Percentiles rank a stretch among this genome's conserved stretches.
Conservation (phyloP, 2,329 filamentous ascomycete species). For the Lecanicillium sp. region DNA sequence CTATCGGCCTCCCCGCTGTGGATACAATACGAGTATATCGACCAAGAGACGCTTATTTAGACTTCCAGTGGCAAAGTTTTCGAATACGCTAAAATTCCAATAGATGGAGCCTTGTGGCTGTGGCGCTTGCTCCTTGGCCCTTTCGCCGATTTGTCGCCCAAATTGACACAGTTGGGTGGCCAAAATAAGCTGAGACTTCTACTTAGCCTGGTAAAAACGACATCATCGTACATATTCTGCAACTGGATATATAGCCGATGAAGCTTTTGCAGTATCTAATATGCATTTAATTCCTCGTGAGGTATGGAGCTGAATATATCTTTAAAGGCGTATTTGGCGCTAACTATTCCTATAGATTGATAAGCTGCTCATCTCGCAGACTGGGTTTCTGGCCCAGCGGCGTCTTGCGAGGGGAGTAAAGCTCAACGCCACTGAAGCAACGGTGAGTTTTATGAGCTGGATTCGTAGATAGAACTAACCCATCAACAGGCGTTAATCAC, state of each 20-base stretch:
- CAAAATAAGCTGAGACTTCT: not conserved
- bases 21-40: not conserved
- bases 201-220: no score
- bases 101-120: not conserved
- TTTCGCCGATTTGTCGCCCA: slow-evolving; percentile 4
- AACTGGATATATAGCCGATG: no score
- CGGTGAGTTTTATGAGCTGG: no score
- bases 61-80: no score
- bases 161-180: not conserved
- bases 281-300: slow-evolving; percentile 43
- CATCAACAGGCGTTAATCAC: slow-evolving; percentile 1
- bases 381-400: slow-evolving; percentile 79
- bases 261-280: not conserved
- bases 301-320: slow-evolving; percentile 23
- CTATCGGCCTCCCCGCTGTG: not conserved
- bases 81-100: no score
- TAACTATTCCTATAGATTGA: slow-evolving; percentile 56
- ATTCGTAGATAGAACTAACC: slow-evolving; percentile 33
- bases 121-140: not conserved
- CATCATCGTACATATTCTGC: no score
- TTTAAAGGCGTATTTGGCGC: slow-evolving; percentile 20
- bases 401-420: slow-evolving; percentile 80
- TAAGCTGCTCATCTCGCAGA: slow-evolving; percentile 87
- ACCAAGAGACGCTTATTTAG: no score
- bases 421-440: slow-evolving; percentile 84